Conservation (phyloP, 164 flowering plant species). For the Macadamia tetraphylla region DNA sequence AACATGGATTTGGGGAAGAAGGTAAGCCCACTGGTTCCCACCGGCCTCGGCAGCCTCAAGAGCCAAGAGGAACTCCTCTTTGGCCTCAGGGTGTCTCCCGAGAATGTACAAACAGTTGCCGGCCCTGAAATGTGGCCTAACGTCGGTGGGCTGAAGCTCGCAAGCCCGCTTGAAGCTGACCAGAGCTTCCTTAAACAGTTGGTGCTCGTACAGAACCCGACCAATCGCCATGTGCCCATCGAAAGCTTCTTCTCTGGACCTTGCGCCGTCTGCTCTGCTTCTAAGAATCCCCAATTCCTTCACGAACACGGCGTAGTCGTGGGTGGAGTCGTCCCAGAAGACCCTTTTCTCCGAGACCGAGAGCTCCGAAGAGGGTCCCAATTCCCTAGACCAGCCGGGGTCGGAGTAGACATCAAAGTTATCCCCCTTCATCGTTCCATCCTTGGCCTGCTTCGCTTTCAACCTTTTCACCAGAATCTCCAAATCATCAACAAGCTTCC, state of each 20-base stretch:
- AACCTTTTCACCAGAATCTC: conserved; percentile 80
- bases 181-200: conserved; percentile 72
- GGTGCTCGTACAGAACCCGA: conserved; percentile 80
- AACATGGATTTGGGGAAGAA: conserved; percentile 96
- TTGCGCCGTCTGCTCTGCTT: conserved; percentile 69
- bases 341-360: conserved; percentile 63
- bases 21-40: conserved; percentile 80
- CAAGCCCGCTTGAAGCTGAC: conserved; percentile 88
- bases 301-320: conserved; percentile 59
- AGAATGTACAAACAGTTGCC: conserved; percentile 76
- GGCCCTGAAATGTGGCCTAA: conserved; percentile 83
- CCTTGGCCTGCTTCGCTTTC: conserved; percentile 73
- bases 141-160: conserved; percentile 88
- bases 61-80: conserved; percentile 72
- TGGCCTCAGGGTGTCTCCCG: conserved; percentile 60
- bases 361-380: conserved; percentile 70
- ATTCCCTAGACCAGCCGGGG: conserved; percentile 96
- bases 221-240: conserved; percentile 99
- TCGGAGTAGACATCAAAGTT: conserved; percentile 82
- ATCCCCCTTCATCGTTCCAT: conserved; percentile 65
- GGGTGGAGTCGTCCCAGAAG: conserved; percentile 79
- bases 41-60: conserved; percentile 90
- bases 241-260: conserved; percentile 84
- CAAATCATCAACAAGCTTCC: conserved; percentile 93
- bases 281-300: conserved; percentile 79